These are phyloP conservation scores for Lichtheimia hyalospora DNA, from an alignment of 371 early-diverging fungal species.

Conservation along the genomic window DNA sequence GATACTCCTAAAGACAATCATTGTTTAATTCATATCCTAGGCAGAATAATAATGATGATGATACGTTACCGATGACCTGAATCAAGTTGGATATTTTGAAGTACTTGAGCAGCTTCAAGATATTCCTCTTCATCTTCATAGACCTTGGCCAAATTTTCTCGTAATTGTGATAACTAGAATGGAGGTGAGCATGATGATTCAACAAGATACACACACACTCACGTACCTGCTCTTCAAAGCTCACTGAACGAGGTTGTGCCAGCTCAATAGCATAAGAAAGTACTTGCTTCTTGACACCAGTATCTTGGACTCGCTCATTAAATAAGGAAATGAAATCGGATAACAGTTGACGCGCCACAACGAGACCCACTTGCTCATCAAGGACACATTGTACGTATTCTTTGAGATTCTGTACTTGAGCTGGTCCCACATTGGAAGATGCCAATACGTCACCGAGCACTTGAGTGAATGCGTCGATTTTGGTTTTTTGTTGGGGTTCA, in stretches of 20 bases:
- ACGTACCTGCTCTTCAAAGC: constrained; percentile 85
- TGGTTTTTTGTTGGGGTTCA: constrained; percentile 41
- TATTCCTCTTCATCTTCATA: constrained; percentile 79
- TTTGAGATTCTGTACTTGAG: constrained; percentile 30
- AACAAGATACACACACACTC: no score
- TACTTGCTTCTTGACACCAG: constrained; percentile 50
- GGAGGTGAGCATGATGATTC: not conserved
- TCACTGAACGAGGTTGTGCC: constrained; percentile 71
- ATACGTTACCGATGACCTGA: constrained; percentile 74
- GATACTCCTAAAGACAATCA: constrained; percentile 48
- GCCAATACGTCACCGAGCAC: constrained; percentile 31
- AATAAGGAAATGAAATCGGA: constrained; percentile 58
- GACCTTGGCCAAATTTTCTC: constrained; percentile 73
- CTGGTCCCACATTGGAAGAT: not conserved
- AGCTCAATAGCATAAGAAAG: constrained; percentile 57
- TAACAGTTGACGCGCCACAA: constrained; percentile 73
- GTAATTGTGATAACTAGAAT: constrained; percentile 65
- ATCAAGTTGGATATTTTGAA: constrained; percentile 85
- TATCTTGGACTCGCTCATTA: constrained; percentile 33
- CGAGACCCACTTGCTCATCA: constrained; percentile 75
- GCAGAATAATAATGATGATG: no score
- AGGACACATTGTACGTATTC: constrained; percentile 61
- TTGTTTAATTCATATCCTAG: no score
- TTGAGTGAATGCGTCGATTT: constrained; percentile 35
- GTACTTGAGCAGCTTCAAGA: constrained; percentile 74